Percentiles rank a stretch among this genome's conserved stretches.
Evolutionary conservation across 169 alveolate species (phyloP).

Genomic region (Fabrea salina): DNA sequence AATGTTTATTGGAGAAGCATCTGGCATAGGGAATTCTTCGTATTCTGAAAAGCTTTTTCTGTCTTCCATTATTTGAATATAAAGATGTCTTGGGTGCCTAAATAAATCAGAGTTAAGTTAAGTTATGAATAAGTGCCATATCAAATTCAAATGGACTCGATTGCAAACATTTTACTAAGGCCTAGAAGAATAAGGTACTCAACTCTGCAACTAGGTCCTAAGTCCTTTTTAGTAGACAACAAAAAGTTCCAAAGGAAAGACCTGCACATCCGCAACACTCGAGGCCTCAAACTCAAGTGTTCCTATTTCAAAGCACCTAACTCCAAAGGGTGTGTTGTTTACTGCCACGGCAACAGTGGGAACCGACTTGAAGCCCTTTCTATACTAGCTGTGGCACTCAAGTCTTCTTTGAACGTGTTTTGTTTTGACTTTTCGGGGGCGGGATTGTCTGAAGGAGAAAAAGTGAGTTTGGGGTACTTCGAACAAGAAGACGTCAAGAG

Average conservation of each 20-base stretch:
- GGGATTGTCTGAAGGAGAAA: slow-evolving; percentile 81
- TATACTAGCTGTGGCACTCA: not conserved
- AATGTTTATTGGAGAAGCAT: too few relatives aligned
- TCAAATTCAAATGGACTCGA: too few relatives aligned
- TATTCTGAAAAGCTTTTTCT: too few relatives aligned
- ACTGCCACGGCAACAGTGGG: slow-evolving; percentile 36
- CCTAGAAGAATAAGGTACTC: slow-evolving; percentile 1
- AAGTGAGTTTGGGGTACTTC: slow-evolving; percentile 73
- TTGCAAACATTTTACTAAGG: too few relatives aligned
- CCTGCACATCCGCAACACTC: not conserved
- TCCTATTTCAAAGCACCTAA: not conserved
- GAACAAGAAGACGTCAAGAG: slow-evolving; percentile 70
- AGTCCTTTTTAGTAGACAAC: not conserved
- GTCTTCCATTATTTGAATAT: too few relatives aligned
- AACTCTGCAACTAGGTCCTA: not conserved
- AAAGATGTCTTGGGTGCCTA: too few relatives aligned
- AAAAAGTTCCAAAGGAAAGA: not conserved
- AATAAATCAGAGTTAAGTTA: too few relatives aligned
- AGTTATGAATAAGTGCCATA: too few relatives aligned
- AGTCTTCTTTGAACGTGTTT: slow-evolving; percentile 30
- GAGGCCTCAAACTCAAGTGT: not conserved
- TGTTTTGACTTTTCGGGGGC: slow-evolving; percentile 80
- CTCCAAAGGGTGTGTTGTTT: slow-evolving; percentile 78
- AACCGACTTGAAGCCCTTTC: slow-evolving; percentile 21
- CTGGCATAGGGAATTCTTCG: too few relatives aligned